Evolutionary conservation across 345 rosid genomes (phyloP).

Genomic region (Eucalyptus melliodora): DNA sequence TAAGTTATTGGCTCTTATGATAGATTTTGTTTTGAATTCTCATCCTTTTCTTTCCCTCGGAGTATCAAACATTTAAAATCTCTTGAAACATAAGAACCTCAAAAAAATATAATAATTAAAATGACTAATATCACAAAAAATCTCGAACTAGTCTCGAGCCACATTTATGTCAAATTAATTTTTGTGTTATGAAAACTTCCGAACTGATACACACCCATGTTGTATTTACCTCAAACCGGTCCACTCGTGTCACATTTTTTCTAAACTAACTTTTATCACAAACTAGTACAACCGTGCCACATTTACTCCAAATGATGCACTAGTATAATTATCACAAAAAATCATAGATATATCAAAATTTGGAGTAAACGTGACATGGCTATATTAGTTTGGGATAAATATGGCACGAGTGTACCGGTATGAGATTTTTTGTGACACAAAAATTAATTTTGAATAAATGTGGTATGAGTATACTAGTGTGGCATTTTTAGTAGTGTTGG

Average conservation of each 20-base stretch:
- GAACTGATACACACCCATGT: background rate
- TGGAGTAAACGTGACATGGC: background rate
- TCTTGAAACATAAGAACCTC: background rate
- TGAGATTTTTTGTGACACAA: no score
- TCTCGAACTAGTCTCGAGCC: background rate
- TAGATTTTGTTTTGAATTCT: background rate
- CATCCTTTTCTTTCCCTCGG: background rate
- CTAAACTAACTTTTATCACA: background rate
- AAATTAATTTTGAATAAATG: background rate
- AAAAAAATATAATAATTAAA: background rate
- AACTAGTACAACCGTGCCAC: background rate
- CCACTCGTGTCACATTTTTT: background rate
- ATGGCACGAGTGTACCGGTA: fast-evolving
- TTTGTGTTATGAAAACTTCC: background rate
- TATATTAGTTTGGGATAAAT: background rate
- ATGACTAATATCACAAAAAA: background rate
- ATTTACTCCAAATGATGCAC: background rate
- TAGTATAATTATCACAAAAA: background rate
- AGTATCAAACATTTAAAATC: background rate
- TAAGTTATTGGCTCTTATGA: background rate
- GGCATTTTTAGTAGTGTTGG: background rate
- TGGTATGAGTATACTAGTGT: no score
- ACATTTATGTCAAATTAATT: background rate
- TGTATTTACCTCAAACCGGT: background rate
- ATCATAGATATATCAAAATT: background rate